Evolutionary conservation across 148 eudicot species (phyloP).

Genomic region (Rhododendron williamsianum): DNA sequence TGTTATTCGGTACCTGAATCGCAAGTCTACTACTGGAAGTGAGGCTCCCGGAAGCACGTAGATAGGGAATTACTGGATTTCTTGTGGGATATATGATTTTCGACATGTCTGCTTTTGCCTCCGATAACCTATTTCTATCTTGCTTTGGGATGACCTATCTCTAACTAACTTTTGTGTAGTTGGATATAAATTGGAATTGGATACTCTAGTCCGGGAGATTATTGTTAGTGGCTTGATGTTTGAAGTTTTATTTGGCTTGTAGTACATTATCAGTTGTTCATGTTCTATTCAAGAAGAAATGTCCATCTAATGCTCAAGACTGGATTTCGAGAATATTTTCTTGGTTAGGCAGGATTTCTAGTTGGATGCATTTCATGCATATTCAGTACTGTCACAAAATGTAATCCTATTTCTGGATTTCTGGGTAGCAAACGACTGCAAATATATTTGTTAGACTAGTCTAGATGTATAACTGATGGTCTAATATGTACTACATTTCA

Average conservation of each 20-base stretch:
- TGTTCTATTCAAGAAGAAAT: background rate
- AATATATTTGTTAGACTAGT: background rate
- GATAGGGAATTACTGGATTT: slow-evolving; percentile 6
- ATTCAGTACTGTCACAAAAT: background rate
- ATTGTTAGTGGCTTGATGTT: slow-evolving; percentile 4
- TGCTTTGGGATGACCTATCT: background rate
- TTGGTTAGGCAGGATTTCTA: background rate
- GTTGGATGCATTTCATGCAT: background rate
- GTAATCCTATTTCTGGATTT: background rate
- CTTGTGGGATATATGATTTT: background rate
- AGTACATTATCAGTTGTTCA: background rate
- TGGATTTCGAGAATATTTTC: background rate
- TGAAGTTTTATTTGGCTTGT: background rate
- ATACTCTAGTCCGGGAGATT: background rate
- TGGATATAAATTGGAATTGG: background rate
- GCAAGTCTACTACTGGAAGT: slow-evolving; percentile 49
- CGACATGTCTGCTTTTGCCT: background rate
- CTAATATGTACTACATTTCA: background rate
- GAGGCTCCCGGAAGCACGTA: slow-evolving; percentile 57
- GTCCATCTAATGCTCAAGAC: background rate
- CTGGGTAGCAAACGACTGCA: background rate
- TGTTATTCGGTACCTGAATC: slow-evolving; percentile 73
- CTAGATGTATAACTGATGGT: background rate
- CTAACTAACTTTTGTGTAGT: background rate
- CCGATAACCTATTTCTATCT: background rate